A percentile compares a stretch with the other conserved stretches of the same genome.
These are phyloP conservation scores for Skeletonema grethae DNA, from an alignment of 108 stramenopile species.

Conservation along the genomic window DNA sequence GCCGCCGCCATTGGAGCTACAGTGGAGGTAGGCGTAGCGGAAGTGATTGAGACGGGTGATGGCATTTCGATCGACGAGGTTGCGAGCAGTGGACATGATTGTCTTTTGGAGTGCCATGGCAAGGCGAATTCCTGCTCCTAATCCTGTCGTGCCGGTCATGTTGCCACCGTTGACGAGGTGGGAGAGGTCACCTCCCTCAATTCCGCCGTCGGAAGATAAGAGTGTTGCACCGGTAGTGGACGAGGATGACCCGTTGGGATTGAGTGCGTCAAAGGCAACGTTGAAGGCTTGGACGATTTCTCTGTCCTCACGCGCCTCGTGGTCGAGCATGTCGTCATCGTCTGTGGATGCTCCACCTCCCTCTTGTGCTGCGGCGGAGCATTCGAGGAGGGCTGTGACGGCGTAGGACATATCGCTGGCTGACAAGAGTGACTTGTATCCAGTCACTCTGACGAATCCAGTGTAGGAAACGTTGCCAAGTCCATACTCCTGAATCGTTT, in stretches of 20 bases:
- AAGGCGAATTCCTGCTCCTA: conserved; percentile 78
- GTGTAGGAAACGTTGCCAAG: conserved; percentile 77
- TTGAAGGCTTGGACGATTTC: conserved; percentile 69
- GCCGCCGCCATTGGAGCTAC: conserved; percentile 49
- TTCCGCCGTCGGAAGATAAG: conserved; percentile 29
- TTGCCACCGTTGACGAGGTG: conserved; percentile 83
- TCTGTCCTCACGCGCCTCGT: conserved; percentile 52
- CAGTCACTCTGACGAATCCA: conserved; percentile 83
- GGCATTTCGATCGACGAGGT: conserved; percentile 73
- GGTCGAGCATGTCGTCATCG: conserved; percentile 26
- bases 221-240: conserved; percentile 26
- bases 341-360: conserved; percentile 21
- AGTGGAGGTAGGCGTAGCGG: conserved; percentile 85
- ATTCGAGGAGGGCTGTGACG: conserved; percentile 85
- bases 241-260: conserved; percentile 53
- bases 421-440: conserved; percentile 78
- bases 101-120: conserved; percentile 75
- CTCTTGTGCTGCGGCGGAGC: conserved; percentile 48
- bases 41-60: conserved; percentile 84
- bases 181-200: conserved; percentile 61
- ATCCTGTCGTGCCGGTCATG: conserved; percentile 66
- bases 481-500: conserved; percentile 66
- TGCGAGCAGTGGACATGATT: conserved; percentile 72
- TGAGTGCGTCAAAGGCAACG: conserved; percentile 82
- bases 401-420: conserved; percentile 86